Evolutionary conservation across 1,284 basidiomycete species (phyloP).

Genomic region (Apiotrichum domesticum): DNA sequence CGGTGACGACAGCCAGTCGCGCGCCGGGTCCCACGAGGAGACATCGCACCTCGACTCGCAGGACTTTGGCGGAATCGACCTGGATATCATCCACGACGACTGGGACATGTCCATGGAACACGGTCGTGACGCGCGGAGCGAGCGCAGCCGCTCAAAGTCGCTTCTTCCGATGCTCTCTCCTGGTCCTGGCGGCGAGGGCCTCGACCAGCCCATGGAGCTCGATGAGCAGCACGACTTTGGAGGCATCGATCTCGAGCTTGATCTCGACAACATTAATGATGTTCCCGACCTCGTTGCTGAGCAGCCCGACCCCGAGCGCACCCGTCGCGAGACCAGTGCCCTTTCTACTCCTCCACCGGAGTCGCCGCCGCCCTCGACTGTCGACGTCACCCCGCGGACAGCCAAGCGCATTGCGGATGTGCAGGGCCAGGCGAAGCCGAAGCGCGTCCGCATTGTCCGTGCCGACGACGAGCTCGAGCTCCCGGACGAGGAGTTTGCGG

Average conservation of each 20-base stretch:
- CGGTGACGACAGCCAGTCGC: constrained; percentile 30
- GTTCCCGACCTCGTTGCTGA: constrained; percentile 33
- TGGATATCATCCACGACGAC: constrained; percentile 36
- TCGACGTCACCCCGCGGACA: constrained; percentile 53
- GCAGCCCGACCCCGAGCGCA: neutral
- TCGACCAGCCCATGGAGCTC: constrained; percentile 46
- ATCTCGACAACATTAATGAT: constrained; percentile 41
- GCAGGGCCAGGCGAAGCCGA: constrained; percentile 47
- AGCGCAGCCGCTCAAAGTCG: constrained; percentile 9
- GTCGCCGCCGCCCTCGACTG: constrained; percentile 24
- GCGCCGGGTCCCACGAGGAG: constrained; percentile 36
- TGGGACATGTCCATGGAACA: constrained; percentile 56
- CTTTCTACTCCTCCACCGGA: constrained; percentile 41
- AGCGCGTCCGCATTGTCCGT: constrained; percentile 54
- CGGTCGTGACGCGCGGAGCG: constrained; percentile 60
- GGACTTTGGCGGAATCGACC: constrained; percentile 55
- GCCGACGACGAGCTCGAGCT: constrained; percentile 73
- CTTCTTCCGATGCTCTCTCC: constrained; percentile 45
- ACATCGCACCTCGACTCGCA: constrained; percentile 69
- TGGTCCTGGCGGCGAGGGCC: neutral
- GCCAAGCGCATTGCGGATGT: constrained; percentile 46
- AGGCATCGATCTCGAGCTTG: constrained; percentile 20
- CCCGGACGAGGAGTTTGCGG: constrained; percentile 59
- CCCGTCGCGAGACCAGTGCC: constrained; percentile 51
- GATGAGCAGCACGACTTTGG: constrained; percentile 23